A percentile compares a stretch with the other conserved stretches of the same genome.
Conservation (phyloP, 208 protist species). For the Lotmaria passim region DNA sequence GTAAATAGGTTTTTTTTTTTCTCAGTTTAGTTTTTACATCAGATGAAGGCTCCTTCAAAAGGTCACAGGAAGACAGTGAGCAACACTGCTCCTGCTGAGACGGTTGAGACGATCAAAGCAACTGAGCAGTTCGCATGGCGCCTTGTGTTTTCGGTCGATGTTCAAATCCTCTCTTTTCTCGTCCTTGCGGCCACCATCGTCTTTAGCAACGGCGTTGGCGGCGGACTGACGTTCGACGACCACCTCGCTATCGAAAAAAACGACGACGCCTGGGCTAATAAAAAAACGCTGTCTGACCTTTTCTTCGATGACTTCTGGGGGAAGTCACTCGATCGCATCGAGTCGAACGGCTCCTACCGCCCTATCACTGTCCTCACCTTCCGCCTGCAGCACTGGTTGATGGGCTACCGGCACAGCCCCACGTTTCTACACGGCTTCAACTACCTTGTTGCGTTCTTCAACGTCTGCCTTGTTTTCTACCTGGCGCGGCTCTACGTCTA, state of each 20-base stretch:
- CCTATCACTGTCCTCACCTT: slow-evolving; percentile 72
- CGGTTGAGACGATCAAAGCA: not conserved
- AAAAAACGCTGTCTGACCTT: slow-evolving; percentile 30
- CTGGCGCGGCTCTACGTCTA: slow-evolving; percentile 47
- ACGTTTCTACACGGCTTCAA: slow-evolving; percentile 48
- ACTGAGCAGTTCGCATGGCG: not conserved
- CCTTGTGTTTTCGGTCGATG: slow-evolving; percentile 10
- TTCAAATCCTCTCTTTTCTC: slow-evolving; percentile 21
- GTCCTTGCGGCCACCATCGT: slow-evolving; percentile 31
- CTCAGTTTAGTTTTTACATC: not conserved
- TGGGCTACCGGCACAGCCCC: slow-evolving; percentile 53
- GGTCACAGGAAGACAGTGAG: not conserved
- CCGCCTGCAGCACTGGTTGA: slow-evolving; percentile 63
- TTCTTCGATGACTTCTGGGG: slow-evolving; percentile 82
- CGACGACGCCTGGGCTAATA: slow-evolving; percentile 37
- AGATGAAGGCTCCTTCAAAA: slow-evolving; percentile 6
- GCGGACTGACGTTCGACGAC: slow-evolving; percentile 74
- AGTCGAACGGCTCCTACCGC: slow-evolving; percentile 65
- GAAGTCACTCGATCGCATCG: slow-evolving; percentile 33
- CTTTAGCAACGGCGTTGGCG: slow-evolving; percentile 40
- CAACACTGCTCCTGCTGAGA: not conserved
- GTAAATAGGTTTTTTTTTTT: too few species aligned
- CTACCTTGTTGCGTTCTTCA: slow-evolving; percentile 47
- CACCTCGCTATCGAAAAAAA: slow-evolving; percentile 63
- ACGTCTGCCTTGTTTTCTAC: slow-evolving; percentile 53